A percentile compares a stretch with the other conserved stretches of the same genome.
Conservation (phyloP, 106 monocot species). For the Allium fistulosum region DNA sequence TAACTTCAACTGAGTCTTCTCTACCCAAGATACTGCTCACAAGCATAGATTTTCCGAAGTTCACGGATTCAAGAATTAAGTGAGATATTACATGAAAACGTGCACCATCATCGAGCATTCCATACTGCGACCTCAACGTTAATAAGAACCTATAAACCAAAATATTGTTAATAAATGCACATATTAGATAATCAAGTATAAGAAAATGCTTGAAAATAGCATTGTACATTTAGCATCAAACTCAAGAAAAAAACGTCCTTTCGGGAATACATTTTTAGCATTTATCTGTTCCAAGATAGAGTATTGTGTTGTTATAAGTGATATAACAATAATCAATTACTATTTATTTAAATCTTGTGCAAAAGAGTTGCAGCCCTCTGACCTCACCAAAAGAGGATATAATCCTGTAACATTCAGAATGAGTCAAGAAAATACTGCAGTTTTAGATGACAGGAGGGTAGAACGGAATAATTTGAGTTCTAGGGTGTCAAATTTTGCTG, state of each 20-base stretch:
- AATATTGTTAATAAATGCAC: not conserved
- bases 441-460: no score
- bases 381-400: no score
- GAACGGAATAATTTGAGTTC: no score
- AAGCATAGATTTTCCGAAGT: conserved; percentile 67
- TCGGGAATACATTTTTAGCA: not conserved
- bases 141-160: conserved; percentile 59
- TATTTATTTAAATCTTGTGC: no score
- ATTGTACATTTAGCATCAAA: conserved; percentile 1
- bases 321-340: no score
- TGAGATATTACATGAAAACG: conserved; percentile 76
- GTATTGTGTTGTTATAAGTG: no score
- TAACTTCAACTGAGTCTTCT: conserved; percentile 55
- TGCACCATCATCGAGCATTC: conserved; percentile 53
- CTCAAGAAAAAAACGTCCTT: no score
- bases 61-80: conserved; percentile 74
- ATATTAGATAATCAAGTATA: not conserved
- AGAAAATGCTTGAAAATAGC: no score
- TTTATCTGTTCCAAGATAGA: not conserved
- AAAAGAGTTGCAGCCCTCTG: no score
- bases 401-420: no score
- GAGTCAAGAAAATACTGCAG: no score
- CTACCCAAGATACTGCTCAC: conserved; percentile 44
- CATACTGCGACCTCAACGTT: conserved; percentile 40
- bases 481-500: no score